Conservation (phyloP, 768 basidiomycete genomes). For the Suillus subalutaceus region DNA sequence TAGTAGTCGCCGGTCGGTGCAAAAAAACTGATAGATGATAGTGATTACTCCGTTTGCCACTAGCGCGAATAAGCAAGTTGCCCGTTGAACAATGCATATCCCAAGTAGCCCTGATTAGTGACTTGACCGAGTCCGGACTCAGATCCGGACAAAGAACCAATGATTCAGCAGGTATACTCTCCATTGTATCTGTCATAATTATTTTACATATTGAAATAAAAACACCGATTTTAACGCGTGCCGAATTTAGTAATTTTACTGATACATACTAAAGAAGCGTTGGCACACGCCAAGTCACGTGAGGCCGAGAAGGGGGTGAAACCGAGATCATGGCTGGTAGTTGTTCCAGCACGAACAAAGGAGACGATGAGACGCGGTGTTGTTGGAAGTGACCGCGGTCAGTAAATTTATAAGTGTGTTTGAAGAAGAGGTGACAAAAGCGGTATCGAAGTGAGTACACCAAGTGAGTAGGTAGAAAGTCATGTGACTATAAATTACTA, state of each 20-base stretch:
- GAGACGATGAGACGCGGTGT: not conserved
- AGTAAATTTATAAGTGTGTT: conserved; percentile 11
- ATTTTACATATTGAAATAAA: not conserved
- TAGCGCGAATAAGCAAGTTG: not conserved
- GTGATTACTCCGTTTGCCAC: conserved; percentile 7
- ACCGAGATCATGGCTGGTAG: not conserved
- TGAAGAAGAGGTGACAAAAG: conserved; percentile 15
- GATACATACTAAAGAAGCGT: too few species aligned
- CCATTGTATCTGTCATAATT: conserved; percentile 4
- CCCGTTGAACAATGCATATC: not conserved
- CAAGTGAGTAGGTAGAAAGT: conserved; percentile 6
- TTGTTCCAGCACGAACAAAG: not conserved
- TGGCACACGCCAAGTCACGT: not conserved
- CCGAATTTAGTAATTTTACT: not conserved
- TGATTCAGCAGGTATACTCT: too few species aligned
- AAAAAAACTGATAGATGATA: not conserved
- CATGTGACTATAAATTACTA: conserved; percentile 30
- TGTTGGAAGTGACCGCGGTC: not conserved
- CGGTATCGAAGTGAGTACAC: not conserved
- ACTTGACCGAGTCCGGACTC: not conserved
- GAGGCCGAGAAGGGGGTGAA: not conserved
- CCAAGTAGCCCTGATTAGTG: not conserved
- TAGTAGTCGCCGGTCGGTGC: not conserved
- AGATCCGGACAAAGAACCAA: conserved; percentile 1
- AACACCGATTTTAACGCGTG: not conserved